Conservation (phyloP, 2,329 filamentous ascomycete genomes). For the Pseudogymnoascus sp. region DNA sequence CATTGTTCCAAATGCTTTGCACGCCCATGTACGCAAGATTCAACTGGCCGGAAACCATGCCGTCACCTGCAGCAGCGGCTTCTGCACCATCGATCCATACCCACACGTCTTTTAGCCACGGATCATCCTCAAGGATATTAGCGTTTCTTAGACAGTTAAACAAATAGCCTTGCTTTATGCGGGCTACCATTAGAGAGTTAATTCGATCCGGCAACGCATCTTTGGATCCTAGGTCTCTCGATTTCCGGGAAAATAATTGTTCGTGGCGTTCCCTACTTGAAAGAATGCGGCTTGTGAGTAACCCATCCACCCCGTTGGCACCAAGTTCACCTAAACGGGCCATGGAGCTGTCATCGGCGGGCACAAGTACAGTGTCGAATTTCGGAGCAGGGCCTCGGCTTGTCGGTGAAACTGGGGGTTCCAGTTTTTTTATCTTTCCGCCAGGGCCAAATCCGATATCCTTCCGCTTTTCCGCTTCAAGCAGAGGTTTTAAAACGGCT, state of each 20-base stretch:
- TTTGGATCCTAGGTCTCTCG: conserved; percentile 41
- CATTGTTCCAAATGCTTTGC: conserved; percentile 61
- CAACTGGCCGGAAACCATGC: conserved; percentile 60
- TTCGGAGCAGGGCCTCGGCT: not conserved
- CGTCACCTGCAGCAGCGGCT: conserved; percentile 53
- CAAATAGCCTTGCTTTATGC: conserved; percentile 53
- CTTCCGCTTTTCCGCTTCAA: not conserved
- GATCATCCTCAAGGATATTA: conserved; percentile 60
- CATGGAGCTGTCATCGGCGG: not conserved
- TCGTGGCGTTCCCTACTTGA: conserved; percentile 53
- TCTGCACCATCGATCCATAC: conserved; percentile 62
- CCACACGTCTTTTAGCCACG: conserved; percentile 74
- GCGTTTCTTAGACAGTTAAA: conserved; percentile 59
- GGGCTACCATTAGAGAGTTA: conserved; percentile 49
- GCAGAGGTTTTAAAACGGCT: not conserved
- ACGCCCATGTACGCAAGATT: conserved; percentile 73
- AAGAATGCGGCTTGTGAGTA: conserved; percentile 1
- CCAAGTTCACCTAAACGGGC: not conserved
- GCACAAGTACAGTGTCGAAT: not conserved
- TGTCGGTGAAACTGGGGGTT: not conserved
- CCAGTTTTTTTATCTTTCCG: not conserved
- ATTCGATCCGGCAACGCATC: conserved; percentile 36
- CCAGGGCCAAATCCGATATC: not conserved
- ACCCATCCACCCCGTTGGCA: not conserved
- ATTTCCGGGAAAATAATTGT: conserved; percentile 41